A percentile compares a stretch with the other conserved stretches of the same genome.
phyloP scores from a whole-genome alignment of 768 basidiomycete species.

The Boletus reticuloceps region DNA sequence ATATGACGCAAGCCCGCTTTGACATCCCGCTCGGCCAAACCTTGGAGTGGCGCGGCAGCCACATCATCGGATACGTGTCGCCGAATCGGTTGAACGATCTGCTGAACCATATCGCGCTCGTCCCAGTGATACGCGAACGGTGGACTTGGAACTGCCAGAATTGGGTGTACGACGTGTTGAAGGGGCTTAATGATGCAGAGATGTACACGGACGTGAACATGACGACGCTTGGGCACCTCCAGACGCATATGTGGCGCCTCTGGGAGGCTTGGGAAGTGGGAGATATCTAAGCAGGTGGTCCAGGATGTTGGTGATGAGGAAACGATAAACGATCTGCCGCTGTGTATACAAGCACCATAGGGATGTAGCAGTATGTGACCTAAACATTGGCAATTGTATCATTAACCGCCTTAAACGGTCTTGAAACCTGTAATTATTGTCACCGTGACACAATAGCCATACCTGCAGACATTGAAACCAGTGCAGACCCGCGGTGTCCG shows the following conservation, averaged over 20 bases:
- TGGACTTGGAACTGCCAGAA: conserved; percentile 28
- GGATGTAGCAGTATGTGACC: background rate
- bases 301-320: background rate
- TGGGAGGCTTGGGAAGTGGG: conserved; percentile 30
- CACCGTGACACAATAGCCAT: too few species aligned
- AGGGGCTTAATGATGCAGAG: conserved; percentile 4
- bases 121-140: conserved; percentile 12
- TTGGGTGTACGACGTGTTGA: conserved; percentile 26
- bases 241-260: conserved; percentile 25
- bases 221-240: conserved; percentile 12
- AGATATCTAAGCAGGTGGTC: conserved; percentile 15
- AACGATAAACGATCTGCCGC: background rate
- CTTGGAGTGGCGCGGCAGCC: conserved; percentile 21
- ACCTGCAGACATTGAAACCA: too few species aligned
- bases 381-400: background rate
- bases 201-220: conserved; percentile 19
- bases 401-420: background rate
- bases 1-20: conserved; percentile 9
- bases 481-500: too few species aligned
- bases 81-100: conserved; percentile 9
- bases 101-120: conserved; percentile 11
- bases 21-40: conserved; percentile 1
- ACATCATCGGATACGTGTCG: conserved; percentile 19
- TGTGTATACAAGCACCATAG: background rate
- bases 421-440: background rate